A percentile compares a stretch with the other conserved stretches of the same genome.
Conservation (phyloP, 768 basidiomycete genomes). For the Leccinum sublutescens region DNA sequence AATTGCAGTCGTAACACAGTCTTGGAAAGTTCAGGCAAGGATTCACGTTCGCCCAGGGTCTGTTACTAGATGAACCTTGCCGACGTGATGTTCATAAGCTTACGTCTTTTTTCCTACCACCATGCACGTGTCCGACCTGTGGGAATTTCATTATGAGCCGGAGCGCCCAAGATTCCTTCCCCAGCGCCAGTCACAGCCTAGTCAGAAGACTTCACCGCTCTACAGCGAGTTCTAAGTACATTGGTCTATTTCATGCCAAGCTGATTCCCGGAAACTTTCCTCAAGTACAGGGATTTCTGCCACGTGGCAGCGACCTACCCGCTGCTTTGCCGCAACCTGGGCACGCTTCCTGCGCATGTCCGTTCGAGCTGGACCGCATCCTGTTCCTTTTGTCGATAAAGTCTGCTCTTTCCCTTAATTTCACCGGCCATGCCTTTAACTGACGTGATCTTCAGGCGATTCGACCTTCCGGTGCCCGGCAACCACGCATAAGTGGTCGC, state of each 20-base stretch:
- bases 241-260: not conserved
- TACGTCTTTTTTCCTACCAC: conserved; percentile 15
- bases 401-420: conserved; percentile 25
- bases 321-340: not conserved
- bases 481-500: conserved; percentile 26
- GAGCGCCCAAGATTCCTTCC: not conserved
- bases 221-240: not conserved
- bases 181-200: not conserved
- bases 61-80: not conserved
- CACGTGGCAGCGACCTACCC: conserved; percentile 15
- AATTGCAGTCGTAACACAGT: too few species aligned
- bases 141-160: not conserved
- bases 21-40: too few species aligned
- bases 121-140: conserved; percentile 15
- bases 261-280: not conserved
- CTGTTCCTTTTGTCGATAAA: conserved; percentile 10
- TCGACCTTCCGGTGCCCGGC: conserved; percentile 23
- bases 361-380: conserved; percentile 18
- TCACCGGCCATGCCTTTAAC: conserved; percentile 13
- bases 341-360: conserved; percentile 30
- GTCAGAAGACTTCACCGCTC: not conserved
- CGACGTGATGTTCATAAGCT: not conserved
- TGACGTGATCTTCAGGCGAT: conserved; percentile 28
- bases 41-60: not conserved
- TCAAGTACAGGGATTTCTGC: not conserved